These are phyloP conservation scores for Geranomyces variabilis DNA, from an alignment of 192 early-diverging fungal species.

Conservation along the genomic window DNA sequence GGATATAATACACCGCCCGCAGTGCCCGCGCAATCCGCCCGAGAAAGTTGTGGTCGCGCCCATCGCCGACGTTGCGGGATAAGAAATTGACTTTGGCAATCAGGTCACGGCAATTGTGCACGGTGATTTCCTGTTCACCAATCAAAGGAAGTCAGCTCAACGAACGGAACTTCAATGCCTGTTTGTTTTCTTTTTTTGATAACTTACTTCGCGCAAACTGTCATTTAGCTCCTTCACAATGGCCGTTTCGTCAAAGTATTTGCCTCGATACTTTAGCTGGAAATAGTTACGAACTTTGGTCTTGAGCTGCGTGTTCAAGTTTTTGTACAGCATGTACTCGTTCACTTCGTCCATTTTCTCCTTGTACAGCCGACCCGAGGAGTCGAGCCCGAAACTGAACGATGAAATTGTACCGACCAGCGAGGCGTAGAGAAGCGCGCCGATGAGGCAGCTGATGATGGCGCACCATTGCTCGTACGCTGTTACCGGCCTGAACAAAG, in stretches of 20 bases:
- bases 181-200: too few species aligned
- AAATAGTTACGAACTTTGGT: slow-evolving; percentile 46
- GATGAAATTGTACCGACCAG: slow-evolving; percentile 56
- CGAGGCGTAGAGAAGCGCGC: slow-evolving; percentile 43
- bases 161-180: too few species aligned
- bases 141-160: background rate
- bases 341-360: slow-evolving; percentile 59
- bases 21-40: slow-evolving; percentile 47
- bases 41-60: slow-evolving; percentile 48
- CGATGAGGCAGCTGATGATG: slow-evolving; percentile 40
- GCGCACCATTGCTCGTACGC: slow-evolving; percentile 38
- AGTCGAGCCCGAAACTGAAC: slow-evolving; percentile 56
- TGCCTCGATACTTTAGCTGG: slow-evolving; percentile 53
- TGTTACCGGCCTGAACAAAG: background rate
- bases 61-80: slow-evolving; percentile 42
- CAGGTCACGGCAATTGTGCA: slow-evolving; percentile 54
- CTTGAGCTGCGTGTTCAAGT: slow-evolving; percentile 33
- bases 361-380: slow-evolving; percentile 48
- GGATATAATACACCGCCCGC: slow-evolving; percentile 42
- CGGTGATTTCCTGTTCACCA: slow-evolving; percentile 43
- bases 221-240: slow-evolving; percentile 54
- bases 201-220: slow-evolving; percentile 42
- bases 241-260: slow-evolving; percentile 54
- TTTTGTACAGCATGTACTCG: slow-evolving; percentile 55
- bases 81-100: slow-evolving; percentile 55